Percentiles rank a stretch among this genome's conserved stretches.
Conservation (phyloP, 805 yeast genomes). For the Nakazawaea molendinolei region DNA sequence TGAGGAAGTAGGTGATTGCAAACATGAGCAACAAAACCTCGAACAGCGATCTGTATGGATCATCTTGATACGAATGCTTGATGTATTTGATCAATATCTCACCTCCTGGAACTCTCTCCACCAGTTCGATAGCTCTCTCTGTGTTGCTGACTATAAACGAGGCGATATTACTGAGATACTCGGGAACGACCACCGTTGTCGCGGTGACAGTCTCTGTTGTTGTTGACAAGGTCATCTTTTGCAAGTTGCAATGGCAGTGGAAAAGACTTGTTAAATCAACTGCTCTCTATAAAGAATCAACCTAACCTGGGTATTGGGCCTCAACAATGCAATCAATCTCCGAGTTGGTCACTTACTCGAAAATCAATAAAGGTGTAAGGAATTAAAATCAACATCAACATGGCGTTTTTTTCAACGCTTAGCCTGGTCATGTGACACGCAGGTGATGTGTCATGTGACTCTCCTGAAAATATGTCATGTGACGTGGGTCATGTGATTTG, state of each 20-base stretch:
- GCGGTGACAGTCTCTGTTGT: conserved; percentile 12
- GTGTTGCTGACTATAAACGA: conserved; percentile 3
- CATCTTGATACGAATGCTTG: conserved; percentile 82
- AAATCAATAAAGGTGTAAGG: too few species aligned
- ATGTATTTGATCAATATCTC: conserved; percentile 61
- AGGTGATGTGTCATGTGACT: too few species aligned
- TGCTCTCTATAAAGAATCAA: too few species aligned
- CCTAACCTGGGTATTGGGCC: too few species aligned
- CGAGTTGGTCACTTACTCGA: too few species aligned
- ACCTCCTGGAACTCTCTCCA: conserved; percentile 44
- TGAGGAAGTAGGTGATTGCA: conserved; percentile 78
- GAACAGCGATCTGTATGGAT: conserved; percentile 82
- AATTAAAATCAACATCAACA: too few species aligned
- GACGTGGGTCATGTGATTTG: too few species aligned
- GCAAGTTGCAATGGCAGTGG: neutral
- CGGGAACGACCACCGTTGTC: conserved; percentile 14
- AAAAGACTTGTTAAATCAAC: too few species aligned
- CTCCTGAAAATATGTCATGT: too few species aligned
- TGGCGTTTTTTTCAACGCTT: too few species aligned
- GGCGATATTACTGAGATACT: conserved; percentile 11
- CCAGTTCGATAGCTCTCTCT: conserved; percentile 3
- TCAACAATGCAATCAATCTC: too few species aligned
- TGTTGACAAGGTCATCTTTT: conserved; percentile 2
- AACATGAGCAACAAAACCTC: conserved; percentile 73
- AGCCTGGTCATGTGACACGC: too few species aligned